Evolutionary conservation across 768 basidiomycete species (phyloP), one percentile per base, ranked within the genome.

Genomic region (Scleroderma citrinum): DNA sequence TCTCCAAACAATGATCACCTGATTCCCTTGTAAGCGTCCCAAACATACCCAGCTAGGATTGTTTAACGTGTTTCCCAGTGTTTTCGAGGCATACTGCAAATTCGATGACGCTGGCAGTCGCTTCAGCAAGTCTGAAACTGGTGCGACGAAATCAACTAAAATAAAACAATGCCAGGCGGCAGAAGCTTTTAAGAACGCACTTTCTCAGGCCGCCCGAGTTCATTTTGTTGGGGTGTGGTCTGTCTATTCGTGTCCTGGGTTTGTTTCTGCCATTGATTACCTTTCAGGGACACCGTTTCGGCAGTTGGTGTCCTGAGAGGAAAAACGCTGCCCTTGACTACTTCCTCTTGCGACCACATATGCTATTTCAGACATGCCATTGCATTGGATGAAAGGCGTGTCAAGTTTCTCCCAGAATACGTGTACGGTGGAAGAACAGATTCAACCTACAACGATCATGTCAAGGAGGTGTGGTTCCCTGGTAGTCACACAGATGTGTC

Each of bases 171-270:
- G 65, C 44, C 53, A 49, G 36, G 41, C 69, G 17, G 47, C 59
- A 14, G 43, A 48, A 31, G 50, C 49, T 12, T 74, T 75, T 54
- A 70, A 65, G 35, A 49, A 55, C 23, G 65, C 71, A 3, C 72
- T 73, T 43, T 72, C 71, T 35, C 54, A 59, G 42, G 48, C 64
- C 10, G 68, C 73, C 32, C 59, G 56, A 20, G 65, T 74, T 2
- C 72, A 76, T 55, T 76, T 76, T 44, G 59, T 76, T 6, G 75
- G 75, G 5, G 69, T 64, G 17, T 76, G 75, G 75, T 75, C 41
- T 32, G 62, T 56, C 35, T 51, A 10, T 26, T 35, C 12, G 0
- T 40, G 34, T 14, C 30, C 20, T 46, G 23, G 30, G 30, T 17
- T 8, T 26, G 12, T 6, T 23, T 11, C 13, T 38, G 16, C 24